Evolutionary conservation across 2,329 filamentous ascomycete species (phyloP), one percentile per base, ranked within the genome.

Genomic region (Karstenula rhodostoma): DNA sequence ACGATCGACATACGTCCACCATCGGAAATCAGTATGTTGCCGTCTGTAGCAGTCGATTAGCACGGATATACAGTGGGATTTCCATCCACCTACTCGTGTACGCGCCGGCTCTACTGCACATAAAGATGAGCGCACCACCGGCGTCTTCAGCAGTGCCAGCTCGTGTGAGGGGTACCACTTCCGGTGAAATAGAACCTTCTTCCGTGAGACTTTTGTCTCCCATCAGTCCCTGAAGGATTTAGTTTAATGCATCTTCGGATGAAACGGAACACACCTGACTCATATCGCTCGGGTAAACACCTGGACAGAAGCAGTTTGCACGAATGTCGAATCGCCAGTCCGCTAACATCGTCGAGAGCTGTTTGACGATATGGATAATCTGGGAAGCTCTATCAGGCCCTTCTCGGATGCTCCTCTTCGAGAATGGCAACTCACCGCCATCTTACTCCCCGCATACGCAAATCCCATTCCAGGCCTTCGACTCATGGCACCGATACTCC

Each of bases 251-350:
- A n/a, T 46, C 19, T 7, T 17, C 32, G 8, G 37, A 12, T 10
- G 17, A 7, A 27, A 22, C 2, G n/a, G 29, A 40, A 37, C 43
- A 43, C 44, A 49, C 60, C 46, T 60, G 46, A 19, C 61, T 63
- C 61, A 63, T 63, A 53, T 63, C 58, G 48, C 57, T 60, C 12
- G 61, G 61, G 49, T 63, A 63, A 3, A 63, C 40, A 63, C 61
- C 63, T 2, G 63, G 63, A 43, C 55, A 60, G 37, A 65, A 60
- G 35, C 44, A 43, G 33, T 66, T 66, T 9, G 47, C 51, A 17
- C 63, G 33, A 29, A 66, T 54, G 27, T 32, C 51, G 13, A 61
- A 15, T 27, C 58, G 51, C 61, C 58, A 63, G 23, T 59, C 56
- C 10, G 55, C 64, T 22, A 66, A 10, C 54, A 60, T 61, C 15